Conservation (phyloP, 1,284 basidiomycete genomes). For the Marasmius fiardii region DNA sequence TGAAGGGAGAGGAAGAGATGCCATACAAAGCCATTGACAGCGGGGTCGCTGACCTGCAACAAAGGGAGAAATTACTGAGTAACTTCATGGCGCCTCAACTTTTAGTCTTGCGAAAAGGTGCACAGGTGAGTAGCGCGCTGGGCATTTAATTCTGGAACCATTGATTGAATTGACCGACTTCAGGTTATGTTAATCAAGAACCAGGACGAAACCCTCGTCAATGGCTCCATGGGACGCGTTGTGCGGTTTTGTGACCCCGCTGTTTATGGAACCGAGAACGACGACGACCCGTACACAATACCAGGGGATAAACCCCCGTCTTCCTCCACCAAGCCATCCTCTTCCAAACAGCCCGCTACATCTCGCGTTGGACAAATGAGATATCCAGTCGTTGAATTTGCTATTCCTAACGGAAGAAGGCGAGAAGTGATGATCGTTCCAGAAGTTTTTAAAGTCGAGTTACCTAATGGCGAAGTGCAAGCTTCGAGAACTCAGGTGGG, state of each 20-base stretch:
- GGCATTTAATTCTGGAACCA: neutral
- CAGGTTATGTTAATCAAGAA: slow-evolving; percentile 80
- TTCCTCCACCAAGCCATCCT: neutral
- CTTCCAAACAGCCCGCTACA: slow-evolving; percentile 13
- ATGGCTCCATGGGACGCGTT: slow-evolving; percentile 85
- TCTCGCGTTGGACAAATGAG: slow-evolving; percentile 30
- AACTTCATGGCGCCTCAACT: slow-evolving; percentile 71
- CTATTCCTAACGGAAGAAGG: slow-evolving; percentile 52
- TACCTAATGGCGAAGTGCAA: slow-evolving; percentile 80
- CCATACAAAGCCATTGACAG: slow-evolving; percentile 49
- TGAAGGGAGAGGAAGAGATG: slow-evolving; percentile 34
- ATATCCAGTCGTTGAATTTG: slow-evolving; percentile 79
- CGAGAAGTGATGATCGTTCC: slow-evolving; percentile 64
- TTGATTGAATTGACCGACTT: slow-evolving; percentile 20
- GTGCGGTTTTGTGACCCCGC: slow-evolving; percentile 61
- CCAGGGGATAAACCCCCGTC: neutral
- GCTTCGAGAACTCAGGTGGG: slow-evolving; percentile 68
- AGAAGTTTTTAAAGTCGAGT: slow-evolving; percentile 84
- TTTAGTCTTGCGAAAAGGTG: slow-evolving; percentile 60
- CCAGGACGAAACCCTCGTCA: slow-evolving; percentile 68
- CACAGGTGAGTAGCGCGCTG: slow-evolving; percentile 33
- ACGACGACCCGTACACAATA: slow-evolving; percentile 1
- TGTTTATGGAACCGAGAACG: slow-evolving; percentile 31
- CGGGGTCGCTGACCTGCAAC: slow-evolving; percentile 45
- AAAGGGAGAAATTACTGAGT: slow-evolving; percentile 62